Evolutionary conservation across 2,329 filamentous ascomycete genomes (phyloP).

Genomic region (Pseudogymnoascus destructans): DNA sequence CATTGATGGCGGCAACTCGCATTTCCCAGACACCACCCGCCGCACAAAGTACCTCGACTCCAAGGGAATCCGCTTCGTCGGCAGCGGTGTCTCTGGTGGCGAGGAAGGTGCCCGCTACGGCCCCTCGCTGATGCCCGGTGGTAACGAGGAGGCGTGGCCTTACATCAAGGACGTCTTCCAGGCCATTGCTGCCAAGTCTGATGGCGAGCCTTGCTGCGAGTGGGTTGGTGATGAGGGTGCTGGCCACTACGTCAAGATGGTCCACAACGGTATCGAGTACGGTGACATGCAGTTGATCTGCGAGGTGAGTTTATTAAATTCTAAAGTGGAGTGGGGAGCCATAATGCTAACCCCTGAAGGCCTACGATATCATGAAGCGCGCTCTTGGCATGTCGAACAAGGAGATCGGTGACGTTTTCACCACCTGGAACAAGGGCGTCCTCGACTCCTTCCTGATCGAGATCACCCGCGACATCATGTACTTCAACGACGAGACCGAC

Average conservation of each 20-base stretch:
- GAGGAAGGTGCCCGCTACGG: constrained; percentile 98
- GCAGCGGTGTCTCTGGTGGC: constrained; percentile 94
- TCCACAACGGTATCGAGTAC: constrained; percentile 99
- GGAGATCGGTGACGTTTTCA: constrained; percentile 91
- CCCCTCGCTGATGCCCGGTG: constrained; percentile 96
- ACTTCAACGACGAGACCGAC: constrained; percentile 84
- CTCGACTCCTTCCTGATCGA: constrained; percentile 98
- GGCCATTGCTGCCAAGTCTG: constrained; percentile 92
- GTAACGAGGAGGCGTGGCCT: constrained; percentile 95
- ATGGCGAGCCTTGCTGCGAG: constrained; percentile 94
- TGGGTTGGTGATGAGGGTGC: constrained; percentile 99
- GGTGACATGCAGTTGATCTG: constrained; percentile 99
- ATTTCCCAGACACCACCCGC: constrained; percentile 98
- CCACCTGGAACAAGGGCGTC: constrained; percentile 97
- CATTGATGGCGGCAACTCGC: constrained; percentile 98
- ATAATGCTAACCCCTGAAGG: constrained; percentile 39
- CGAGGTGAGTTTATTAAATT: constrained; percentile 51
- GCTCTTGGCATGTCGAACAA: constrained; percentile 78
- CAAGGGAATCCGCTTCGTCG: constrained; percentile 93
- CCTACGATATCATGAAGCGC: constrained; percentile 99
- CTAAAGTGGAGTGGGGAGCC: neutral
- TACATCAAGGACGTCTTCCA: constrained; percentile 99
- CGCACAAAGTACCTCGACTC: constrained; percentile 72
- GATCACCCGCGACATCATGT: constrained; percentile 97
- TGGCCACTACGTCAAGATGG: constrained; percentile 99